Evolutionary conservation across 148 eudicot genomes (phyloP).

Genomic region (Selenicereus undatus): DNA sequence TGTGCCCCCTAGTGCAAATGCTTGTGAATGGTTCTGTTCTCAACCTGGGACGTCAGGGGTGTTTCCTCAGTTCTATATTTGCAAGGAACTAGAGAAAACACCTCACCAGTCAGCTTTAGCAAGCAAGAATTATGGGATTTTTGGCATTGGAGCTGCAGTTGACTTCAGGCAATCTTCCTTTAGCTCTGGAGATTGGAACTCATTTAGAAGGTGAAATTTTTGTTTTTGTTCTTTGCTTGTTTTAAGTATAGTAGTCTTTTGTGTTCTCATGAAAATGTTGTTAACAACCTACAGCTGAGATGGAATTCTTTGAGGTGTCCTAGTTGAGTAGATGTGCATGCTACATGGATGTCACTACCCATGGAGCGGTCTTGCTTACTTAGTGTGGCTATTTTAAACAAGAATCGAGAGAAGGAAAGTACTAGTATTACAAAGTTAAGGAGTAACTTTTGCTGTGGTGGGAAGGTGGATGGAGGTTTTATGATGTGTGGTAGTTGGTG

Average conservation of each 20-base stretch:
- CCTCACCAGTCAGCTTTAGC: conserved; percentile 30
- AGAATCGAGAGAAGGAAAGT: neutral
- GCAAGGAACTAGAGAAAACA: conserved; percentile 42
- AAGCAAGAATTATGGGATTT: conserved; percentile 49
- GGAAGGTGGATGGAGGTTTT: too few species aligned
- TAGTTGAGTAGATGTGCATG: conserved; percentile 5
- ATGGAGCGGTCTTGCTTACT: neutral
- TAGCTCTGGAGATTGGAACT: conserved; percentile 31
- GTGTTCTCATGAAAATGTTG: neutral
- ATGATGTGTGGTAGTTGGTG: too few species aligned
- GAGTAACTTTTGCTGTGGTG: too few species aligned
- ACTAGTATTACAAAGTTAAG: conserved; percentile 3
- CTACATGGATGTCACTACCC: neutral
- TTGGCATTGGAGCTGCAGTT: conserved; percentile 80
- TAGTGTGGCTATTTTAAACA: neutral
- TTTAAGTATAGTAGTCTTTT: neutral
- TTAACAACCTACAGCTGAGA: neutral
- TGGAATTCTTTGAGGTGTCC: neutral
- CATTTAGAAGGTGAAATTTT: conserved; percentile 49
- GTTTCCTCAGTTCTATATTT: conserved; percentile 79
- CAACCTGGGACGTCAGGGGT: conserved; percentile 57
- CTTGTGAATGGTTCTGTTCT: conserved; percentile 69
- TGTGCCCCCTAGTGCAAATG: conserved; percentile 75
- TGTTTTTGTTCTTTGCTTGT: neutral
- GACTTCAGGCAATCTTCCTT: conserved; percentile 37